Evolutionary conservation across 768 basidiomycete species (phyloP).

Genomic region (Lactarius tabidus): DNA sequence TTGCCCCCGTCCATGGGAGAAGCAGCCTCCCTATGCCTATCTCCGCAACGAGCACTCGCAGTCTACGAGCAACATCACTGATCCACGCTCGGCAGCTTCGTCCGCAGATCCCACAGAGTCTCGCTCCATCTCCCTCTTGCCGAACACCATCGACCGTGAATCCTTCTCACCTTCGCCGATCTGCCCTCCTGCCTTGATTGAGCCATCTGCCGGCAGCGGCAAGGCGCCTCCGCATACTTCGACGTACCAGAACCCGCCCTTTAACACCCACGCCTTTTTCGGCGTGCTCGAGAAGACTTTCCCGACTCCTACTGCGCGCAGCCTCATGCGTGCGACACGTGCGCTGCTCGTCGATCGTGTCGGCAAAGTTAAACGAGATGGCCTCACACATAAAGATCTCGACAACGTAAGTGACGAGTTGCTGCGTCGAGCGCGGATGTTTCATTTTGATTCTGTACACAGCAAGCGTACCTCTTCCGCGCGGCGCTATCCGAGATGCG

Average conservation of each 20-base stretch:
- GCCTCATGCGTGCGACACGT: conserved; percentile 79
- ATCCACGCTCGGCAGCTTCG: conserved; percentile 5
- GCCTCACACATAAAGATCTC: conserved; percentile 68
- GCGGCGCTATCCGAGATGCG: conserved; percentile 90
- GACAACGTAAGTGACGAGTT: conserved; percentile 61
- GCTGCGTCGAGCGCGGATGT: neutral
- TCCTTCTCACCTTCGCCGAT: conserved; percentile 5
- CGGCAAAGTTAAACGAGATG: conserved; percentile 66
- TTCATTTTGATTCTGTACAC: conserved; percentile 9
- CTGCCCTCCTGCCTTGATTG: conserved; percentile 15
- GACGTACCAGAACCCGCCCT: conserved; percentile 65
- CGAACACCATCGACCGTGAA: conserved; percentile 1
- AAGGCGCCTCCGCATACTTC: conserved; percentile 26
- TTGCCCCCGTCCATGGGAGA: conserved; percentile 6
- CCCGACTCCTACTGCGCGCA: conserved; percentile 65
- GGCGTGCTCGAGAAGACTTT: conserved; percentile 67
- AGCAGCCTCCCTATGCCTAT: conserved; percentile 3
- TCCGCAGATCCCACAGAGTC: conserved; percentile 2
- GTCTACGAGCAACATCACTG: neutral
- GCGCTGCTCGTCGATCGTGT: conserved; percentile 75
- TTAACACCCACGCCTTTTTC: conserved; percentile 80
- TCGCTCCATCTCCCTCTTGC: conserved; percentile 15
- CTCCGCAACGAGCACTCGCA: conserved; percentile 5
- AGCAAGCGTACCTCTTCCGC: conserved; percentile 96
- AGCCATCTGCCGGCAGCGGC: neutral